phyloP scores from a whole-genome alignment of 2,329 filamentous ascomycete species.

The Achaetomium macrosporum region DNA sequence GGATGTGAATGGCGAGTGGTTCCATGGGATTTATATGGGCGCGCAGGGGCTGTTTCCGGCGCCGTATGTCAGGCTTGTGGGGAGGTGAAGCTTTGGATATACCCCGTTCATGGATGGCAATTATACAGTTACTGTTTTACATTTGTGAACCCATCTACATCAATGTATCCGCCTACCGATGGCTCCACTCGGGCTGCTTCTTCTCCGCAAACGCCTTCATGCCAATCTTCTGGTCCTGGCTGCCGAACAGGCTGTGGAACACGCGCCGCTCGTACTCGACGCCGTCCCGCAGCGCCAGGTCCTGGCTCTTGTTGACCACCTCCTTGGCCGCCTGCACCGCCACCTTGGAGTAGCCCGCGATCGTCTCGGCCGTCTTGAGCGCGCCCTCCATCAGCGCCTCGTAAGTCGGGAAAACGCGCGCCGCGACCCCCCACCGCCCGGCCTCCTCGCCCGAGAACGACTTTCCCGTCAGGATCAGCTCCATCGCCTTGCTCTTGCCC shows the following conservation, averaged over 20 bases:
- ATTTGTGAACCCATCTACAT: neutral
- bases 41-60: constrained; percentile 73
- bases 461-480: constrained; percentile 80
- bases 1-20: constrained; percentile 89
- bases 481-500: constrained; percentile 84
- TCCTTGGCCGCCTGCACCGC: constrained; percentile 88
- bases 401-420: constrained; percentile 70
- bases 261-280: constrained; percentile 91
- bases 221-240: constrained; percentile 93
- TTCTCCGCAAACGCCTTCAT: constrained; percentile 95
- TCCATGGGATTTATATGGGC: constrained; percentile 79
- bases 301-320: constrained; percentile 99
- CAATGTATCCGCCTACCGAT: constrained; percentile 53
- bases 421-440: constrained; percentile 84
- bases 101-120: neutral
- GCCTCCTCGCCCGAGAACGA: constrained; percentile 81
- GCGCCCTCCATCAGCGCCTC: constrained; percentile 78
- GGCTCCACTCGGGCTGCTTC: constrained; percentile 83
- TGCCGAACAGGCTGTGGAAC: constrained; percentile 91
- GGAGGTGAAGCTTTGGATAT: neutral
- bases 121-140: neutral
- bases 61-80: constrained; percentile 52
- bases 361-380: constrained; percentile 78
- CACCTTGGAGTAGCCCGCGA: constrained; percentile 81
- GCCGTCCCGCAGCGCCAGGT: constrained; percentile 77